phyloP scores from a whole-genome alignment of 2,329 filamentous ascomycete genomes.

The Colletotrichum destructivum region DNA sequence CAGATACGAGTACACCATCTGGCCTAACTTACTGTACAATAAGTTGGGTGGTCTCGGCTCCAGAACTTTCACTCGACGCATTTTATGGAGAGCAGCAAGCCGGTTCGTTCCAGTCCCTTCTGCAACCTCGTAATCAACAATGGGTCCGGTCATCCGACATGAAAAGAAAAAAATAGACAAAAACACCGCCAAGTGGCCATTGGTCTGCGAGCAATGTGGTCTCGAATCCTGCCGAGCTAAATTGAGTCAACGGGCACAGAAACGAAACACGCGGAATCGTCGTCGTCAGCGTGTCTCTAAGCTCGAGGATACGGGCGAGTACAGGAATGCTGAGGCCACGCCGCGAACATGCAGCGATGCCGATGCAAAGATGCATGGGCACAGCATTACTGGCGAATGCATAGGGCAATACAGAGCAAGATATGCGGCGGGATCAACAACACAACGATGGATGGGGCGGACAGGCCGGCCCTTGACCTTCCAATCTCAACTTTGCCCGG shows the following conservation, averaged over 20 bases:
- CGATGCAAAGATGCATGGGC: constrained; percentile 1
- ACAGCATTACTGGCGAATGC: constrained; percentile 6
- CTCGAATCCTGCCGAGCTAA: background rate
- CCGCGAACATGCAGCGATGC: constrained; percentile 10
- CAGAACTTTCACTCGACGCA: constrained; percentile 14
- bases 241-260: background rate
- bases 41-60: constrained; percentile 15
- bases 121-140: constrained; percentile 42
- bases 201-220: background rate
- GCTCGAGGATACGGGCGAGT: constrained; percentile 16
- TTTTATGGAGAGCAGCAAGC: constrained; percentile 35
- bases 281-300: constrained; percentile 34
- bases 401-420: background rate
- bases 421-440: constrained; percentile 22
- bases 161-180: constrained; percentile 2
- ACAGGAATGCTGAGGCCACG: constrained; percentile 34
- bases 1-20: no score
- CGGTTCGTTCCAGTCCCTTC: constrained; percentile 29
- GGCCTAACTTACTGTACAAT: constrained; percentile 18
- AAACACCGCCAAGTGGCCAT: constrained; percentile 22
- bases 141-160: constrained; percentile 34
- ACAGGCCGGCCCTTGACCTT: constrained; percentile 26
- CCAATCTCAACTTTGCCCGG: constrained; percentile 23
- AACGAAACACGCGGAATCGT: constrained; percentile 17
- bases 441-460: constrained; percentile 23